Percentiles rank a stretch among this genome's conserved stretches.
Evolutionary conservation across 352 stramenopile genomes (phyloP).

Genomic region (Chrysophaeum taylorii): DNA sequence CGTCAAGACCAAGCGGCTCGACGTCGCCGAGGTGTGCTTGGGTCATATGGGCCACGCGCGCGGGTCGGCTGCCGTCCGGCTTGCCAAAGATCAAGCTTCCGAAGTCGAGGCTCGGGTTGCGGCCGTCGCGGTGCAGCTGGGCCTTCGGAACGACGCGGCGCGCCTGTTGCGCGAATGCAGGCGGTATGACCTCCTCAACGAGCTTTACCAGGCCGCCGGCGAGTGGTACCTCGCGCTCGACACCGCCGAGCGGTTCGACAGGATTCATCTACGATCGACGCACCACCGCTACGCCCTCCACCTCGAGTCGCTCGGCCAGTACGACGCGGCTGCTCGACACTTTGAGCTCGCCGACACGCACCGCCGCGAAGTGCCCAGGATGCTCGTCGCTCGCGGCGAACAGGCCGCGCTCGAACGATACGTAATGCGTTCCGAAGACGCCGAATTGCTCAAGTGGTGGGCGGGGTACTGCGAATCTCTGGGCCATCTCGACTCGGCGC

Average conservation of each 20-base stretch:
- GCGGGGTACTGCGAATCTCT: slow-evolving; percentile 79
- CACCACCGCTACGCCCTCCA: slow-evolving; percentile 65
- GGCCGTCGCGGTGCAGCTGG: slow-evolving; percentile 76
- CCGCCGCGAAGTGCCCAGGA: slow-evolving; percentile 75
- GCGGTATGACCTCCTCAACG: slow-evolving; percentile 79
- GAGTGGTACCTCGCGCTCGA: slow-evolving; percentile 78
- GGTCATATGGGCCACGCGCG: slow-evolving; percentile 82
- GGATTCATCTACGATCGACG: slow-evolving; percentile 78
- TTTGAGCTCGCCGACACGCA: slow-evolving; percentile 76
- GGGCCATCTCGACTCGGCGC: slow-evolving; percentile 66
- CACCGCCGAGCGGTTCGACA: slow-evolving; percentile 67
- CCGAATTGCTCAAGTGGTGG: slow-evolving; percentile 77
- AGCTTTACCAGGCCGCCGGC: slow-evolving; percentile 72
- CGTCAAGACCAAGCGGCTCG: slow-evolving; percentile 83
- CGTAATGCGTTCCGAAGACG: slow-evolving; percentile 66
- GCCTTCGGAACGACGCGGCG: slow-evolving; percentile 72
- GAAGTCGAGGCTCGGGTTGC: slow-evolving; percentile 64
- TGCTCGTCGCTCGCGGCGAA: slow-evolving; percentile 74
- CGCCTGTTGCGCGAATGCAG: slow-evolving; percentile 74
- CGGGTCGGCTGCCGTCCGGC: slow-evolving; percentile 69
- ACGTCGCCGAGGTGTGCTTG: slow-evolving; percentile 83
- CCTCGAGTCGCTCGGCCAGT: slow-evolving; percentile 67
- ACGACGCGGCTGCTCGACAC: slow-evolving; percentile 68
- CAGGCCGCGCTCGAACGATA: slow-evolving; percentile 79
- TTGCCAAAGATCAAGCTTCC: slow-evolving; percentile 37